A percentile compares a stretch with the other conserved stretches of the same genome.
These are phyloP conservation scores for Hypoxylon rubiginosum DNA, from an alignment of 2,329 filamentous ascomycete species.

Conservation along the genomic window DNA sequence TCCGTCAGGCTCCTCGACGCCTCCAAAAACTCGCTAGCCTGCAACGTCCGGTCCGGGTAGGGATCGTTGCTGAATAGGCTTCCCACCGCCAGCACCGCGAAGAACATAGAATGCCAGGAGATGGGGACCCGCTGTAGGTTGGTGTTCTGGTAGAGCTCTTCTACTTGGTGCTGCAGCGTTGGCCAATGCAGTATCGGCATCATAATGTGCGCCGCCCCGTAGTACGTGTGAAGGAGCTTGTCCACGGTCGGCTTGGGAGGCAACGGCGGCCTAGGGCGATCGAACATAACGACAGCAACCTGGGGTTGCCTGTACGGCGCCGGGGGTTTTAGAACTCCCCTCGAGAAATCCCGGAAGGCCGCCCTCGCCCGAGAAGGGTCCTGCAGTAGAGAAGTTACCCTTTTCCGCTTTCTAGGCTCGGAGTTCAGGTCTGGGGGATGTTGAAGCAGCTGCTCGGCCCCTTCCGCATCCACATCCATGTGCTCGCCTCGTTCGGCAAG, in stretches of 20 bases:
- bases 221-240: slow-evolving; percentile 80
- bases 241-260: slow-evolving; percentile 80
- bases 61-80: slow-evolving; percentile 76
- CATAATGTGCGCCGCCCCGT: slow-evolving; percentile 80
- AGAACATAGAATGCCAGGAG: slow-evolving; percentile 84
- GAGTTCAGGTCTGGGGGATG: slow-evolving; percentile 75
- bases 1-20: slow-evolving; percentile 78
- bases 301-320: slow-evolving; percentile 72
- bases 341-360: slow-evolving; percentile 80
- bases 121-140: slow-evolving; percentile 72
- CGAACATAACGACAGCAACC: slow-evolving; percentile 56
- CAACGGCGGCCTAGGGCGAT: slow-evolving; percentile 71
- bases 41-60: slow-evolving; percentile 65
- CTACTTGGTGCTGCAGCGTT: slow-evolving; percentile 80
- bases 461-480: slow-evolving; percentile 64
- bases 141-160: slow-evolving; percentile 78
- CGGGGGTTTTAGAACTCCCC: slow-evolving; percentile 84
- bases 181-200: slow-evolving; percentile 92
- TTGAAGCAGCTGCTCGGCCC: slow-evolving; percentile 63
- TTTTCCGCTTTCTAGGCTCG: slow-evolving; percentile 73
- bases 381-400: slow-evolving; percentile 69
- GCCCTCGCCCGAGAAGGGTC: slow-evolving; percentile 79
- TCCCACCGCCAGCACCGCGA: slow-evolving; percentile 85
- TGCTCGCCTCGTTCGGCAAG: slow-evolving; percentile 66
- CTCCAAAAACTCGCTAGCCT: slow-evolving; percentile 76